phyloP scores from a whole-genome alignment of 2,329 filamentous ascomycete species.

The Monilinia laxa region DNA sequence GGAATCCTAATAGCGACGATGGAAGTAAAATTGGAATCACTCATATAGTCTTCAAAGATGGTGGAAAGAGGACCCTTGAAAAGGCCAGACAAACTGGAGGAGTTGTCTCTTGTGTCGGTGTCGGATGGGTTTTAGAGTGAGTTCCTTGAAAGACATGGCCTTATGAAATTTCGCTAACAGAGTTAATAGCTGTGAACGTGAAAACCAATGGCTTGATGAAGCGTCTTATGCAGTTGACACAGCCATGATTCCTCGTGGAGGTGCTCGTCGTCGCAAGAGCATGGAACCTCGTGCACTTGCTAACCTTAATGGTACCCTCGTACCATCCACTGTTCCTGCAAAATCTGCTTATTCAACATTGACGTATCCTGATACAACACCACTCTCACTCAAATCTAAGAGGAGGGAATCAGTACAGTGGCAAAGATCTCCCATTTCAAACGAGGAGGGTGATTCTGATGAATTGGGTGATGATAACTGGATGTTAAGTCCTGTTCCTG shows the following conservation, averaged over 20 bases:
- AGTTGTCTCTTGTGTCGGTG: slow-evolving; percentile 80
- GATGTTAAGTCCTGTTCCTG: slow-evolving; percentile 38
- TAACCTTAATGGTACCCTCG: slow-evolving; percentile 65
- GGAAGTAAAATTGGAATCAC: slow-evolving; percentile 68
- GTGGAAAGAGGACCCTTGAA: slow-evolving; percentile 74
- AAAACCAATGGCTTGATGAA: slow-evolving; percentile 76
- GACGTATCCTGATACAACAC: slow-evolving; percentile 38
- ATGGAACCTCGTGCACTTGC: slow-evolving; percentile 74
- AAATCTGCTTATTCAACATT: slow-evolving; percentile 38
- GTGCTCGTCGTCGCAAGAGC: slow-evolving; percentile 71
- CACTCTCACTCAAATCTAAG: slow-evolving; percentile 35
- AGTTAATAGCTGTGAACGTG: slow-evolving; percentile 64
- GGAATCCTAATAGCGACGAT: slow-evolving; percentile 51
- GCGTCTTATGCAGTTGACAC: slow-evolving; percentile 67
- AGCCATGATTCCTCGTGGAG: slow-evolving; percentile 65
- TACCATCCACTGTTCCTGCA: slow-evolving; percentile 43
- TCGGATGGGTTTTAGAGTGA: slow-evolving; percentile 87
- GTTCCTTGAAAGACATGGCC: slow-evolving; percentile 41
- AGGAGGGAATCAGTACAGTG: slow-evolving; percentile 40
- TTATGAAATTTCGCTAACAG: slow-evolving; percentile 38
- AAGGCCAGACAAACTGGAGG: slow-evolving; percentile 73
- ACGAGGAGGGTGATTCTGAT: slow-evolving; percentile 21
- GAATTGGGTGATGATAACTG: slow-evolving; percentile 33
- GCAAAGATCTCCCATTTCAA: slow-evolving; percentile 37
- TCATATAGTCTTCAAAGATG: slow-evolving; percentile 89